Percentiles rank a stretch among this genome's conserved stretches.
phyloP scores from a whole-genome alignment of 2,329 filamentous ascomycete species.

The Fusarium chaquense region DNA sequence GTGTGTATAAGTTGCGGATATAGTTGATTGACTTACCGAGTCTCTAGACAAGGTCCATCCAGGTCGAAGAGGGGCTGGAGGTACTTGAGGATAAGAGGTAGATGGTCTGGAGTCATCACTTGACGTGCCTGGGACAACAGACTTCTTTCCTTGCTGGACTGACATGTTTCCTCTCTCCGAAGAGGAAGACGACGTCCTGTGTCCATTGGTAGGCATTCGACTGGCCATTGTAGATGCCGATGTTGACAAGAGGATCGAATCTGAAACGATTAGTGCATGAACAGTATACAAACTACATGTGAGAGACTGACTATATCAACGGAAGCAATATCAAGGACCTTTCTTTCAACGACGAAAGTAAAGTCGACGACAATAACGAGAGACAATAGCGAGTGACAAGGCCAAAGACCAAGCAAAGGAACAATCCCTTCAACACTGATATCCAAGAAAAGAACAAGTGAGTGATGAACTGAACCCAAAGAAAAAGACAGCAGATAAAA shows the following conservation, averaged over 20 bases:
- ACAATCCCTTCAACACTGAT: conserved; percentile 5
- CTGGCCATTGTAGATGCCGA: conserved; percentile 15
- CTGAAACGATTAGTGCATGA: background rate
- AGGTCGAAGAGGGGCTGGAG: conserved; percentile 28
- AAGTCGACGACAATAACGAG: conserved; percentile 9
- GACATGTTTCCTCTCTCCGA: conserved; percentile 21
- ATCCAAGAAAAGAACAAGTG: conserved; percentile 21
- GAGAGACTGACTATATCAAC: background rate
- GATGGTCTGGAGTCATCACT: conserved; percentile 24
- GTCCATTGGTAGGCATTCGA: conserved; percentile 10
- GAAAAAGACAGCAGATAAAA: conserved; percentile 14
- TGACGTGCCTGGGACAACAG: background rate
- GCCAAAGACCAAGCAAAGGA: conserved; percentile 17
- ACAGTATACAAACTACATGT: background rate
- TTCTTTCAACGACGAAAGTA: background rate
- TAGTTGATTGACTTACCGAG: conserved; percentile 41
- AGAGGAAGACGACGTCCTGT: conserved; percentile 39
- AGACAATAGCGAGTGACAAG: conserved; percentile 31
- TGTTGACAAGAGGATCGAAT: background rate
- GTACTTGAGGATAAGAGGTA: conserved; percentile 21
- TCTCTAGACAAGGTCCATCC: conserved; percentile 44
- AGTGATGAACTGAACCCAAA: conserved; percentile 22
- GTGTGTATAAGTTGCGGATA: accelerated
- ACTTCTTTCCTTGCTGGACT: conserved; percentile 17
- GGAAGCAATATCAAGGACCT: background rate